A percentile compares a stretch with the other conserved stretches of the same genome.
phyloP scores from a whole-genome alignment of 306 rosid species.

The Mimosa bimucronata region DNA sequence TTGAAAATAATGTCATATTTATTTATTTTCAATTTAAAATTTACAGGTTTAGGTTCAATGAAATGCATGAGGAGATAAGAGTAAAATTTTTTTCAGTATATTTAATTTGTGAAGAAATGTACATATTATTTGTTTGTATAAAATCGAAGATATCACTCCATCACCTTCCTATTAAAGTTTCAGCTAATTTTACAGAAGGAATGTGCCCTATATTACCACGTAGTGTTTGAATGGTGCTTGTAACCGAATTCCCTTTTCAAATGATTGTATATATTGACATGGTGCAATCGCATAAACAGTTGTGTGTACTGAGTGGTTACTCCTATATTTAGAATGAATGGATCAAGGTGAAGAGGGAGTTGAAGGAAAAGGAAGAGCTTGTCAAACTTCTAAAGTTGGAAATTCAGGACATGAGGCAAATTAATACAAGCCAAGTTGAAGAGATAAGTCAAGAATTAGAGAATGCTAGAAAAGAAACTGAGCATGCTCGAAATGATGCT shows the following conservation, averaged over 20 bases:
- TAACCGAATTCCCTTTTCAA: not conserved
- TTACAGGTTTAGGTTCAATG: not conserved
- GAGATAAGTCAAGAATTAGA: not conserved
- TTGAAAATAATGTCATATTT: not conserved
- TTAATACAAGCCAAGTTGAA: not conserved
- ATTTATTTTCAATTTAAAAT: not conserved
- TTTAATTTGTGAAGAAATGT: too few relatives aligned
- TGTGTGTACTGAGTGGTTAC: not conserved
- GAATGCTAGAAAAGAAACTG: not conserved
- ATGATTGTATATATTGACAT: not conserved
- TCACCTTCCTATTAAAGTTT: not conserved
- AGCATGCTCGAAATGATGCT: not conserved
- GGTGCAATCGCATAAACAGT: not conserved
- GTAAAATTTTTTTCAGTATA: too few relatives aligned
- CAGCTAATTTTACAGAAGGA: not conserved
- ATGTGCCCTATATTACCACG: not conserved
- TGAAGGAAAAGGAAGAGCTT: not conserved
- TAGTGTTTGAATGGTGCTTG: not conserved
- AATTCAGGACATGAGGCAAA: not conserved
- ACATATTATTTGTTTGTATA: not conserved
- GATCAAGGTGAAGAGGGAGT: slow-evolving; percentile 2
- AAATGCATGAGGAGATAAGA: not conserved
- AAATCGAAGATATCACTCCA: not conserved
- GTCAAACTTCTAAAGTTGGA: not conserved
- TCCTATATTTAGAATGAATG: not conserved